phyloP scores from a whole-genome alignment of 2,329 filamentous ascomycete genomes.

The Aureobasidium sp. region DNA sequence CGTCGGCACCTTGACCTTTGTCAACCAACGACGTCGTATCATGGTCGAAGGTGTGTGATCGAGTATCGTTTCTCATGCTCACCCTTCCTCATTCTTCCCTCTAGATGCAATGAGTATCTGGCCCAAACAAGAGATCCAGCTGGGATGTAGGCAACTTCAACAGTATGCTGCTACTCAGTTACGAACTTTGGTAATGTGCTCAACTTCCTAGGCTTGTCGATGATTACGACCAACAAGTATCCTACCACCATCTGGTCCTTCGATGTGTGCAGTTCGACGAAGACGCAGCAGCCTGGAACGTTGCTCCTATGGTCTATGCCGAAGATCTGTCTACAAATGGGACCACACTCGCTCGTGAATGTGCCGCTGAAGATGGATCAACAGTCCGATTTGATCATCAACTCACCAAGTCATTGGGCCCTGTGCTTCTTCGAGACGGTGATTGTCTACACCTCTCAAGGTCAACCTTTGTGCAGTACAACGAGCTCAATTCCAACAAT shows the following conservation, averaged over 20 bases:
- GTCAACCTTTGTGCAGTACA: slow-evolving; percentile 17
- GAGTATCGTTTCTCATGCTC: not conserved
- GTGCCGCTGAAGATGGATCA: slow-evolving; percentile 15
- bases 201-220: slow-evolving; percentile 15
- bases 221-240: slow-evolving; percentile 31
- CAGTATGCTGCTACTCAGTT: not conserved
- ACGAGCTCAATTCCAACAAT: not conserved
- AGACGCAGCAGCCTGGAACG: slow-evolving; percentile 22
- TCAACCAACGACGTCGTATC: not conserved
- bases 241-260: slow-evolving; percentile 38
- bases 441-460: slow-evolving; percentile 32
- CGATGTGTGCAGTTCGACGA: slow-evolving; percentile 41
- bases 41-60: not conserved
- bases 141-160: slow-evolving; percentile 25
- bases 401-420: slow-evolving; percentile 24
- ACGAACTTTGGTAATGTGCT: not conserved
- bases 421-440: slow-evolving; percentile 36
- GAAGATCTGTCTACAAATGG: slow-evolving; percentile 39
- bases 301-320: slow-evolving; percentile 40
- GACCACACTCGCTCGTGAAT: slow-evolving; percentile 29
- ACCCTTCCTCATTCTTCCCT: not conserved
- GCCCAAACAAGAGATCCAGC: slow-evolving; percentile 15
- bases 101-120: slow-evolving; percentile 3
- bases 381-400: not conserved
- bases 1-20: not conserved